These are phyloP conservation scores for Euptelea pleiosperma DNA, from an alignment of 164 flowering plant species.

Conservation along the genomic window DNA sequence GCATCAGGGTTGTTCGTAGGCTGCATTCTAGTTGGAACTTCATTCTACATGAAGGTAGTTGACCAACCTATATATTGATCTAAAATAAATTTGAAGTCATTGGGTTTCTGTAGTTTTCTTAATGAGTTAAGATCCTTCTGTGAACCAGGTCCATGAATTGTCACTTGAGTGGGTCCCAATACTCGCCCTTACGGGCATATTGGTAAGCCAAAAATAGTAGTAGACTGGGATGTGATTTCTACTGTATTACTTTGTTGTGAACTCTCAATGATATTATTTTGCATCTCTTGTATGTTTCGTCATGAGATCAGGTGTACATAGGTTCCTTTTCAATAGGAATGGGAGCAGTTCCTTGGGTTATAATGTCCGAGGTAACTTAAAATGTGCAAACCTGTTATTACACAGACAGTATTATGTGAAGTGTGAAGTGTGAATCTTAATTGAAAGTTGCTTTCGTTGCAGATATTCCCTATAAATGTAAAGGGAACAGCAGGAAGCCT, in stretches of 20 bases:
- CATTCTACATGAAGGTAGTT: constrained; percentile 74
- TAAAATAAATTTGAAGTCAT: not conserved
- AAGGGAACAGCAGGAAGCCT: constrained; percentile 94
- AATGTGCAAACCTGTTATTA: not conserved
- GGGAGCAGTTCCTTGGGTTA: constrained; percentile 96
- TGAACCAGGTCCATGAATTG: constrained; percentile 48
- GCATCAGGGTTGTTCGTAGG: constrained; percentile 62
- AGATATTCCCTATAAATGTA: constrained; percentile 85
- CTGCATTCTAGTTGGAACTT: constrained; percentile 44
- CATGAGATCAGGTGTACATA: constrained; percentile 49
- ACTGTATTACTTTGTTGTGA: too few relatives aligned
- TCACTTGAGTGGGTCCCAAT: constrained; percentile 35
- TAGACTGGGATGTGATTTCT: not conserved
- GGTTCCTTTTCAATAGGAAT: constrained; percentile 75
- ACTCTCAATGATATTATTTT: not conserved
- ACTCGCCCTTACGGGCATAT: constrained; percentile 68
- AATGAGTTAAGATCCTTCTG: constrained; percentile 4
- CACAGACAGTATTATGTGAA: not conserved
- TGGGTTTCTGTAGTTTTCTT: not conserved
- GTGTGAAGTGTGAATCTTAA: not conserved
- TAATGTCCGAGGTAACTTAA: constrained; percentile 84
- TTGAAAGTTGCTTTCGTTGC: constrained; percentile 10
- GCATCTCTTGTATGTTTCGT: not conserved
- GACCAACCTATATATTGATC: not conserved
- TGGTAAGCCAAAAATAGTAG: constrained; percentile 39